Conservation (phyloP, 257 asterid species). For the Rubia yunnanensis region DNA sequence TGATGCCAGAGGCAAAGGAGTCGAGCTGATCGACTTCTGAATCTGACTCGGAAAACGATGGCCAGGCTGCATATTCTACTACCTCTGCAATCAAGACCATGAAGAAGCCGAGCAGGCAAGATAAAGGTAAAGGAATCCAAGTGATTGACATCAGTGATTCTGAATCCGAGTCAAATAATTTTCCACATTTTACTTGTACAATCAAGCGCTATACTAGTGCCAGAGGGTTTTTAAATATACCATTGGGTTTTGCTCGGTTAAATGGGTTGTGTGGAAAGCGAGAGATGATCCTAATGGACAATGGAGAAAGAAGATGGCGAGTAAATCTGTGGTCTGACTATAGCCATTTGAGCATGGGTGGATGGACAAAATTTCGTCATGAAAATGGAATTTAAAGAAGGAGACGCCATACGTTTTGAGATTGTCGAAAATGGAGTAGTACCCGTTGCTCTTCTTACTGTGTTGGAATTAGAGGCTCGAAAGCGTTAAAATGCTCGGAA, state of each 20-base stretch:
- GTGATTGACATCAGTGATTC: background rate
- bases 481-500: no score
- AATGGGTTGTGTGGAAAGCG: background rate
- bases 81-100: no score
- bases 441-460: background rate
- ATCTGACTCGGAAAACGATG: no score
- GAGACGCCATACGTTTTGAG: background rate
- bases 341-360: background rate
- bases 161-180: background rate
- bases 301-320: background rate
- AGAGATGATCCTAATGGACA: background rate
- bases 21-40: no score
- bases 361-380: background rate
- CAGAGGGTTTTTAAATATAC: background rate
- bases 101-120: background rate
- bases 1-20: no score
- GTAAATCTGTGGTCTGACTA: background rate
- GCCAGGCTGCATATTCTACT: no score
- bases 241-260: background rate
- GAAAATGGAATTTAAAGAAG: background rate
- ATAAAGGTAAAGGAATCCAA: background rate
- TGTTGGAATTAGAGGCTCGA: no score
- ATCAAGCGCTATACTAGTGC: background rate
- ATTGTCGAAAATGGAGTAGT: background rate
- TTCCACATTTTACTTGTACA: background rate